Conservation (phyloP, 2,329 filamentous ascomycete genomes). For the Nakataea oryzae region DNA sequence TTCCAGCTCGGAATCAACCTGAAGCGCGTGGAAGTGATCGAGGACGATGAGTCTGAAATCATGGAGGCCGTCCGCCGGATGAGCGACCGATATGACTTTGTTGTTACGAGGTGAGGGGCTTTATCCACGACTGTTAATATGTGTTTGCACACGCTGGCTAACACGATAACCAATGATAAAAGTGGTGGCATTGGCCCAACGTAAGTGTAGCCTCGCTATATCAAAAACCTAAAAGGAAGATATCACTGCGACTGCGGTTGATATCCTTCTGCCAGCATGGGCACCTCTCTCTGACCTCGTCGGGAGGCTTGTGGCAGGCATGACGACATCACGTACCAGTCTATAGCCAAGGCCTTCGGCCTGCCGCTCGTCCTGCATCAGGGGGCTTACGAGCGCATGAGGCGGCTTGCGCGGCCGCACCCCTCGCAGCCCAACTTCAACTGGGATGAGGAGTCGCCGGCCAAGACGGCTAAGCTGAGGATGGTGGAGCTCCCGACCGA, state of each 20-base stretch:
- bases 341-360: conserved; percentile 81
- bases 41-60: conserved; percentile 86
- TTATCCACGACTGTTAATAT: background rate
- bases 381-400: conserved; percentile 73
- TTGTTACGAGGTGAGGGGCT: conserved; percentile 61
- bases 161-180: conserved; percentile 3
- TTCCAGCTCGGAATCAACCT: conserved; percentile 55
- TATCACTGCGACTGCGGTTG: background rate
- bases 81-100: conserved; percentile 84
- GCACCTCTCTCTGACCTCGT: background rate
- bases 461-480: conserved; percentile 69
- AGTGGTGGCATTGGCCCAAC: conserved; percentile 92
- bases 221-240: background rate
- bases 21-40: conserved; percentile 84
- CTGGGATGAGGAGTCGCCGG: conserved; percentile 75
- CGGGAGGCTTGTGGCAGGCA: conserved; percentile 45
- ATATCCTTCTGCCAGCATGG: conserved; percentile 8
- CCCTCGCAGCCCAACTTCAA: conserved; percentile 65
- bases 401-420: conserved; percentile 62
- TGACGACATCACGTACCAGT: conserved; percentile 95
- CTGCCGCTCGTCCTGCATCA: conserved; percentile 69
- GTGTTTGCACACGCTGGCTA: conserved; percentile 2
- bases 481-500: conserved; percentile 87
- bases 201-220: conserved; percentile 39
- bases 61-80: conserved; percentile 78